Base-by-base conservation (phyloP, 495 filamentous ascomycete genomes). In the Choiromyces venosus region DNA sequence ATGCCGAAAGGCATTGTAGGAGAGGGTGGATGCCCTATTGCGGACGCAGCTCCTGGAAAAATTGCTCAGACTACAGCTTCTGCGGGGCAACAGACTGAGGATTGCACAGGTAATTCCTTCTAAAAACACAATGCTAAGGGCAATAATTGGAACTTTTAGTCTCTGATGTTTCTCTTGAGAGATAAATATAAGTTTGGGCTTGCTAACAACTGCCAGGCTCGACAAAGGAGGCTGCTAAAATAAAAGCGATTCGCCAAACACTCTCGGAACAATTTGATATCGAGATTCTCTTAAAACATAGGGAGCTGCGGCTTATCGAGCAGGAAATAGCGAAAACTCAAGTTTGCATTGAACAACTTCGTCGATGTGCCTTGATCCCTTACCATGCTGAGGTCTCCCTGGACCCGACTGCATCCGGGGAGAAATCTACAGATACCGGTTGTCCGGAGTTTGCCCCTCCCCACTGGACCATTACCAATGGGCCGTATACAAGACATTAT, bases 251-350 rank as follows among this genome's bases (percentile, higher is more conserved):
- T 70, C 89, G 88, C 76, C 89, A 95, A 56, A 88, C 86, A 12
- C 90, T 97, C 77, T 90, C 93, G 77, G 87, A 91, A 56, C 92
- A 97, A 82, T 89, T 99, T 82, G 90, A 91, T 77, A 88, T 96
- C 73, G 93, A 98, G 83, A 94, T 98, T 61, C 84, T 97, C 71
- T 83, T 97, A 77, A 99, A 97, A 85, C 95, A 99, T 81, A 88
- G 94, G 75, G 95, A 99, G 84, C 84, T 97, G 37, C 91, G 93
- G 21, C 86, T 97, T 72, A 96, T 99, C 82, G 92, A 98, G 82
- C 93, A 97, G 83, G 94, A 98, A 83, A 88, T 98, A 74, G 93
- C 93, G 77, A 97, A 96, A 85, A 97, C 94, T 78, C 93, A 97
- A 85, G 85, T 93, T 76, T 91, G 93, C n/a, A 87, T 97, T 75